These are phyloP conservation scores for Amphichorda felina DNA, from an alignment of 2,329 filamentous ascomycete genomes.

Conservation along the genomic window DNA sequence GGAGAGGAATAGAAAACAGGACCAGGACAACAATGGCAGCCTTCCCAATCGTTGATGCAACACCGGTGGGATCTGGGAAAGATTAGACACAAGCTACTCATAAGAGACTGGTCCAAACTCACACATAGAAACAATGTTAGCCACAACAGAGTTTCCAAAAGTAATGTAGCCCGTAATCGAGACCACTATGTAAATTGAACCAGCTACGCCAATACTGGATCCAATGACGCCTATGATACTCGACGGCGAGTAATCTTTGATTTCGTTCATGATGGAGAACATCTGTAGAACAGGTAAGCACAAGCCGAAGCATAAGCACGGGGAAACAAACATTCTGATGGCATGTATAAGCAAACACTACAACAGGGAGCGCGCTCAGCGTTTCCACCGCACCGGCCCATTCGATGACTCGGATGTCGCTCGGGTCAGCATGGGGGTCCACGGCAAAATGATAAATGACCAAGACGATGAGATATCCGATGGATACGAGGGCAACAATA, in stretches of 20 bases:
- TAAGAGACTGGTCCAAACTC: conserved; percentile 21
- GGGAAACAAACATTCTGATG: conserved; percentile 71
- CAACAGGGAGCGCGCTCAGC: conserved; percentile 80
- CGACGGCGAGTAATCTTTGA: conserved; percentile 66
- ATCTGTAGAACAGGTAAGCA: conserved; percentile 46
- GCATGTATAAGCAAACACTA: conserved; percentile 98
- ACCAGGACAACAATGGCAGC: conserved; percentile 93
- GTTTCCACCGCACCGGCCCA: conserved; percentile 72
- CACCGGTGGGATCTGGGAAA: conserved; percentile 24
- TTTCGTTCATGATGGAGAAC: conserved; percentile 97
- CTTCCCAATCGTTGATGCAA: conserved; percentile 83
- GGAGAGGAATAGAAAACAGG: conserved; percentile 90
- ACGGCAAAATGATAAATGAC: conserved; percentile 87
- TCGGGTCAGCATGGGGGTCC: conserved; percentile 63
- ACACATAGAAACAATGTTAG: conserved; percentile 93
- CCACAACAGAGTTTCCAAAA: conserved; percentile 78
- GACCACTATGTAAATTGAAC: conserved; percentile 76
- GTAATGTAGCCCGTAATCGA: conserved; percentile 93
- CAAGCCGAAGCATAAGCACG: not conserved
- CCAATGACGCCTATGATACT: conserved; percentile 68
- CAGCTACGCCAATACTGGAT: conserved; percentile 80
- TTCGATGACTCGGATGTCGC: conserved; percentile 61
- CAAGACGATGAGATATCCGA: conserved; percentile 84
- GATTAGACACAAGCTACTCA: not conserved
- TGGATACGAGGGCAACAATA: conserved; percentile 79